phyloP scores from a whole-genome alignment of 768 basidiomycete genomes.

The Rhizopogon rudus region DNA sequence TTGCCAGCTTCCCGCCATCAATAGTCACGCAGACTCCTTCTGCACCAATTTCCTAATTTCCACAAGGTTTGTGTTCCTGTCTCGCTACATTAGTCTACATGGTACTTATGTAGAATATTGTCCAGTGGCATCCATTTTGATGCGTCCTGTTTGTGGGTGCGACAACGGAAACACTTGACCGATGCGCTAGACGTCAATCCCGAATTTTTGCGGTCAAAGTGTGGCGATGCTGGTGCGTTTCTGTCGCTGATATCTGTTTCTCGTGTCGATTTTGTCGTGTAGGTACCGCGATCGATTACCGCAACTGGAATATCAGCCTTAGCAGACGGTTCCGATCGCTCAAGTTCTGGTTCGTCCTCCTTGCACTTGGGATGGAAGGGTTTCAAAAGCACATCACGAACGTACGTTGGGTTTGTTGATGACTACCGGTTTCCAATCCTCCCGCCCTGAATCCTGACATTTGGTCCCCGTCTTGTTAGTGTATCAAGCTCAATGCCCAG shows the following conservation, averaged over 20 bases:
- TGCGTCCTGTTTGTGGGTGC: conserved; percentile 73
- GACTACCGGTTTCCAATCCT: not conserved
- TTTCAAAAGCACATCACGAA: conserved; percentile 73
- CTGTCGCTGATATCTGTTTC: too few species aligned
- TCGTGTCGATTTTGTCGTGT: too few species aligned
- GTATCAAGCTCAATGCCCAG: conserved; percentile 47
- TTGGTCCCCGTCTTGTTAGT: conserved; percentile 33
- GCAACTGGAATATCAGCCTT: conserved; percentile 38
- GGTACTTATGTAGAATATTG: not conserved
- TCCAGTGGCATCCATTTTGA: conserved; percentile 86
- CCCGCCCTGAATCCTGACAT: not conserved
- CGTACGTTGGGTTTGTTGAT: conserved; percentile 29
- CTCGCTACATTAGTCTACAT: conserved; percentile 44
- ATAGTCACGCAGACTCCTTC: conserved; percentile 72
- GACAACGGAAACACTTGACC: too few species aligned
- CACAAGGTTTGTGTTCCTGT: conserved; percentile 48
- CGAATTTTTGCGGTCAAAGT: too few species aligned
- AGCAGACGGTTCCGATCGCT: conserved; percentile 86
- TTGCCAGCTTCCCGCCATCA: conserved; percentile 65
- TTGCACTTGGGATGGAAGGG: conserved; percentile 76
- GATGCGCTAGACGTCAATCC: too few species aligned
- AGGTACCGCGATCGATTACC: too few species aligned
- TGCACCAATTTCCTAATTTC: conserved; percentile 89
- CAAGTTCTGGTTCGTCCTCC: conserved; percentile 89
- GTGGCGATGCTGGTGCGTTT: too few species aligned